phyloP scores from a whole-genome alignment of 371 early-diverging fungal genomes.

The Syncephalastrum racemosum region DNA sequence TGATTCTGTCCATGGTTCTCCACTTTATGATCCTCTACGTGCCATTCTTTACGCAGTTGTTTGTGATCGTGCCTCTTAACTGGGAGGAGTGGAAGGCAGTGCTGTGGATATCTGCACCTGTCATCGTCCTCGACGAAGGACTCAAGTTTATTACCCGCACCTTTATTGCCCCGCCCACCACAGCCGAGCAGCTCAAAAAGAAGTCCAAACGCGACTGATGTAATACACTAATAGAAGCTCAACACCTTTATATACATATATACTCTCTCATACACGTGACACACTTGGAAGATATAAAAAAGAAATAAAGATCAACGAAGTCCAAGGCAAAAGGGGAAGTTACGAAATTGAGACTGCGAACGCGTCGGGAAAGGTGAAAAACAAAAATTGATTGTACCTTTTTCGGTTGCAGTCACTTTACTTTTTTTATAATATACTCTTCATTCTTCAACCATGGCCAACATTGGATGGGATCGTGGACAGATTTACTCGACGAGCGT shows the following conservation, averaged over 20 bases:
- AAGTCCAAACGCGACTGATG: no score
- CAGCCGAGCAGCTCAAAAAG: neutral
- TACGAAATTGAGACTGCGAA: no score
- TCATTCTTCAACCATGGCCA: slow-evolving; percentile 39
- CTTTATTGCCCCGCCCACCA: slow-evolving; percentile 53
- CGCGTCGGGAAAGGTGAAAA: no score
- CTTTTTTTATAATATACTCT: no score
- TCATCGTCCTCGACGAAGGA: slow-evolving; percentile 89
- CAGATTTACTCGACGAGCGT: slow-evolving; percentile 71
- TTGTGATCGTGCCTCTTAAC: slow-evolving; percentile 86
- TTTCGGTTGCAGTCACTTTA: no score
- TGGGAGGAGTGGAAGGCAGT: slow-evolving; percentile 91
- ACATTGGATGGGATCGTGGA: slow-evolving; percentile 83
- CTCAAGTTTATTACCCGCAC: slow-evolving; percentile 84
- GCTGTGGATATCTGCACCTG: slow-evolving; percentile 84
- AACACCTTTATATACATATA: no score
- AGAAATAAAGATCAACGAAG: no score
- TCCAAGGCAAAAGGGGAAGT: no score
- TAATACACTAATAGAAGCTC: no score
- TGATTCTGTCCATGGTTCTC: slow-evolving; percentile 85
- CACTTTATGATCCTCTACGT: slow-evolving; percentile 94
- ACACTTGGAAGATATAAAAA: no score
- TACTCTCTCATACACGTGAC: no score
- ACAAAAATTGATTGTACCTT: no score
- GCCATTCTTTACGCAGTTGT: slow-evolving; percentile 81